Percentiles rank a stretch among this genome's conserved stretches.
Evolutionary conservation across 345 rosid species (phyloP).

Genomic region (Carallia pectinifolia): DNA sequence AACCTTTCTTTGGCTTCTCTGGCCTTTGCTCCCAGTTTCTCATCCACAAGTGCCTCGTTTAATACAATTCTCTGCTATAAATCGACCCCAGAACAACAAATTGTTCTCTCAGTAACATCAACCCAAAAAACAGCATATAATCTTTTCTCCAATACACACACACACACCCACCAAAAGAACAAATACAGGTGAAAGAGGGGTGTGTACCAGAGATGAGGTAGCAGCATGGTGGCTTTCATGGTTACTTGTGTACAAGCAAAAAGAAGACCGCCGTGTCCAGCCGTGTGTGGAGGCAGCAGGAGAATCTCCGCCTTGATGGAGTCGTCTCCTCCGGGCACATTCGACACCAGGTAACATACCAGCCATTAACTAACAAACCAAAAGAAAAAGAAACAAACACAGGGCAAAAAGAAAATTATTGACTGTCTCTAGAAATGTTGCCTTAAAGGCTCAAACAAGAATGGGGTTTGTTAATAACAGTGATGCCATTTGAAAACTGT

Average conservation of each 20-base stretch:
- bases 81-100: not conserved
- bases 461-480: too few species aligned
- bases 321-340: slow-evolving; percentile 68
- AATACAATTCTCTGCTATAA: slow-evolving; percentile 36
- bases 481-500: too few species aligned
- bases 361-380: slow-evolving; percentile 42
- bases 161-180: not conserved
- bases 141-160: too few species aligned
- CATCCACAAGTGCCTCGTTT: slow-evolving; percentile 36
- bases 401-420: not conserved
- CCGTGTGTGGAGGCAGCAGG: slow-evolving; percentile 25
- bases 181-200: not conserved
- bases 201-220: slow-evolving; percentile 33
- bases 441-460: not conserved
- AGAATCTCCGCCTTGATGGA: slow-evolving; percentile 56
- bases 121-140: not conserved
- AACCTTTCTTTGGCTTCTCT: slow-evolving; percentile 85
- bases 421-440: not conserved
- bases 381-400: not conserved
- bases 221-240: slow-evolving; percentile 38
- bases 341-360: slow-evolving; percentile 92
- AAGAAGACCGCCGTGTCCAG: slow-evolving; percentile 49
- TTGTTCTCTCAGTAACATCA: slow-evolving; percentile 4
- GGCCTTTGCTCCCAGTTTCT: slow-evolving; percentile 60
- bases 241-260: slow-evolving; percentile 58